Base-by-base conservation (phyloP, 1,284 basidiomycete species). In the Cryptococcus sp. region DNA sequence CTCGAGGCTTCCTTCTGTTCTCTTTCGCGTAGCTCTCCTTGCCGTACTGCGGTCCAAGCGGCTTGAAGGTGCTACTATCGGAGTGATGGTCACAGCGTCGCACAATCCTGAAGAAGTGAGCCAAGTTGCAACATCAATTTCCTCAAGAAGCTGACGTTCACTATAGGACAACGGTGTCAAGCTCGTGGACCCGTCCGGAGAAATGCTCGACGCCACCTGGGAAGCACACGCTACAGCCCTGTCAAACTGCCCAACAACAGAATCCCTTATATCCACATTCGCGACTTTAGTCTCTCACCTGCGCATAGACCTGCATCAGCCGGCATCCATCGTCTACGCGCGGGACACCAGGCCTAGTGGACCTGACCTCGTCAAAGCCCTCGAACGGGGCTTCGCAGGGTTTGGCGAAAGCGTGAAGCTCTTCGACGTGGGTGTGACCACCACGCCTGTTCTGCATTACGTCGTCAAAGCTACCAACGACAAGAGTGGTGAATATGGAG, bases 31-130 rank as follows among this genome's bases (percentile, higher is more conserved):
- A 11, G 96, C 93, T 7, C 81, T 99, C 42, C 83, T 99, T 22
- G 95, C 95, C 47, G 90, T 85, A 4, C 82, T 99, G 45, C 83
- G 96, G 60, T 96, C 93, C 80, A 95, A 91, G 81, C 88, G 86
- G 65, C 82, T 94, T 40, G 88, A 89, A 73, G 94, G 96, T 49
- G 90, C 89, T 75, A 89, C 88, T 39, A 90, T 99, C 70, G 96
- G 96, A 35, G 89, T 99, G 22, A 99, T 99, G 96, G 89, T 99
- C 71, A 99, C 96, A 41, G 96, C 96, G 4, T 96, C 93, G 23
- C 96, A 99, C 80, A 99, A 99, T 77, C 95, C 95, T 19, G 95
- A 95, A 76, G 84, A 87, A 71, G 93, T 94, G 70, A 66, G 84
- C 77, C 13, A 10, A 8, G 30, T 8, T 35, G 3, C 8, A 10